Conservation (phyloP, 176 grass and related monocot species). For the Phoenix roebelenii region DNA sequence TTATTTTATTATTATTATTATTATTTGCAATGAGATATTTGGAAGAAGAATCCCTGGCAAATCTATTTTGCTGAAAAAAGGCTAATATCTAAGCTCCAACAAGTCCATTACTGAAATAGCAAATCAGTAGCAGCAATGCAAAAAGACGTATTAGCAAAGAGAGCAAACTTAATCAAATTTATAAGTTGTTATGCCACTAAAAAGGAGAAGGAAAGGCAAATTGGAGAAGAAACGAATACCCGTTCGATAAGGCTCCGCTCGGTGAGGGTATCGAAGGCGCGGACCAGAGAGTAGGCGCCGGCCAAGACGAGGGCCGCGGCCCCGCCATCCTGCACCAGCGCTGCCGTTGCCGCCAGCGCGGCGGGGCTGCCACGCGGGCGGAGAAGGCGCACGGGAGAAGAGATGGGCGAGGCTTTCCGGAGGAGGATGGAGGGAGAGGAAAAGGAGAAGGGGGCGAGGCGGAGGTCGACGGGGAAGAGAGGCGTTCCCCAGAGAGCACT, state of each 20-base stretch:
- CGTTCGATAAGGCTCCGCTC: slow-evolving; percentile 55
- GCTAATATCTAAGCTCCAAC: too few species aligned
- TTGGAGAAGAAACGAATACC: slow-evolving; percentile 26
- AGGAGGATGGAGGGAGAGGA: slow-evolving; percentile 4
- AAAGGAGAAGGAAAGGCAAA: background rate
- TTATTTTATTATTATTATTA: too few species aligned
- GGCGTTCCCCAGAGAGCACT: background rate
- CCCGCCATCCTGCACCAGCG: slow-evolving; percentile 43
- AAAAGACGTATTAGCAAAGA: background rate
- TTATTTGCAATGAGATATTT: too few species aligned
- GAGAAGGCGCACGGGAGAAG: slow-evolving; percentile 10
- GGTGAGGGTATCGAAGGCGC: slow-evolving; percentile 51
- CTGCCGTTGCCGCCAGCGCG: slow-evolving; percentile 19
- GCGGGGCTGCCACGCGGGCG: background rate
- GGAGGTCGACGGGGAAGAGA: background rate
- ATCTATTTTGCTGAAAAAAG: too few species aligned
- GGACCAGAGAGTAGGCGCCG: slow-evolving; percentile 68
- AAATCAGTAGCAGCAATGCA: background rate
- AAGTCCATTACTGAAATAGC: too few species aligned
- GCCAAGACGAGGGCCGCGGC: slow-evolving; percentile 38
- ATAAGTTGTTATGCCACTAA: background rate
- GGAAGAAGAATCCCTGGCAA: too few species aligned
- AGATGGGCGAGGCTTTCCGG: slow-evolving; percentile 7
- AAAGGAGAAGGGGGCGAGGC: background rate
- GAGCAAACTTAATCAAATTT: background rate